A percentile compares a stretch with the other conserved stretches of the same genome.
These are phyloP conservation scores for Grosmannia serpens DNA, from an alignment of 2,329 filamentous ascomycete genomes.

Conservation along the genomic window DNA sequence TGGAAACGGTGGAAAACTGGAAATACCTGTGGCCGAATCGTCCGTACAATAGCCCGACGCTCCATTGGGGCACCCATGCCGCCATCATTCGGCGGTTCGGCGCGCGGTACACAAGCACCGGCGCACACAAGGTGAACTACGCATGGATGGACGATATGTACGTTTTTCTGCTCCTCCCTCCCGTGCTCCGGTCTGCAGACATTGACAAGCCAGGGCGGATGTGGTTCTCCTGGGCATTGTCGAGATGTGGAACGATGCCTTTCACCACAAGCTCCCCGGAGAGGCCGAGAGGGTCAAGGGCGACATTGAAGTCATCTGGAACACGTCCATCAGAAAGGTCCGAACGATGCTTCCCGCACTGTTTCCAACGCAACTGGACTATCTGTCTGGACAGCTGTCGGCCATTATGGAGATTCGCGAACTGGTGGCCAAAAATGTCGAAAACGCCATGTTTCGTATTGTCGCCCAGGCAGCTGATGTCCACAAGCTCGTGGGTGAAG, in stretches of 20 bases:
- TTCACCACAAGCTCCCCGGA: background rate
- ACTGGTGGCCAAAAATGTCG: background rate
- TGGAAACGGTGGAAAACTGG: background rate
- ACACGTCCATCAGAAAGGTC: background rate
- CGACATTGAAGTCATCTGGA: background rate
- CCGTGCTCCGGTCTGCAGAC: too few species aligned
- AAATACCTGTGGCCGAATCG: background rate
- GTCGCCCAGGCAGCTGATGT: background rate
- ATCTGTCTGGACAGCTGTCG: background rate
- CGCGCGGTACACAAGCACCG: slow-evolving; percentile 1
- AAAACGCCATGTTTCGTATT: background rate
- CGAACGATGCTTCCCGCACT: background rate
- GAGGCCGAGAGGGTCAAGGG: background rate
- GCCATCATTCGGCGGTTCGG: slow-evolving; percentile 6
- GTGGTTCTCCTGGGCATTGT: background rate
- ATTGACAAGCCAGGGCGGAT: background rate
- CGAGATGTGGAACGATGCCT: slow-evolving; percentile 1
- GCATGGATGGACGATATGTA: slow-evolving; percentile 6
- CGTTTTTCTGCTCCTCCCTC: background rate
- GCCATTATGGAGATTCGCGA: slow-evolving; percentile 3
- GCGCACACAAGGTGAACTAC: background rate
- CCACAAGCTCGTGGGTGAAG: background rate
- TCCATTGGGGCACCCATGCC: slow-evolving; percentile 5
- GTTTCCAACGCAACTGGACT: background rate
- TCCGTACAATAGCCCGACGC: background rate